These are phyloP conservation scores for Skeletonema tropicum DNA, from an alignment of 108 stramenopile genomes.

Conservation along the genomic window DNA sequence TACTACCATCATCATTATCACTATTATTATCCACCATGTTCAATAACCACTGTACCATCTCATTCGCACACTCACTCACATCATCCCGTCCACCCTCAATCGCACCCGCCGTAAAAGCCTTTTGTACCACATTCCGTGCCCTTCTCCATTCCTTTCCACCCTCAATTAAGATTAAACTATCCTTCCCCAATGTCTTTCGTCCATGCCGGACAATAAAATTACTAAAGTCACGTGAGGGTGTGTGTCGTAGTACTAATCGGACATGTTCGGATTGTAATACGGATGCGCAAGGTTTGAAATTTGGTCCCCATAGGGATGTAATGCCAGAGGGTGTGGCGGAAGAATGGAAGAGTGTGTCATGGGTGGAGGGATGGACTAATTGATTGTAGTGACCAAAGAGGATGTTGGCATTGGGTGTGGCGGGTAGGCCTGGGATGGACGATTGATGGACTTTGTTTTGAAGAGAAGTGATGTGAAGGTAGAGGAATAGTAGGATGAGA, in stretches of 20 bases:
- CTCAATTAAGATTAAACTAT: constrained; percentile 29
- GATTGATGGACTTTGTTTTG: not conserved
- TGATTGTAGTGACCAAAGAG: constrained; percentile 17
- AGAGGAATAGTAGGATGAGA: not conserved
- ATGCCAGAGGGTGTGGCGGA: constrained; percentile 24
- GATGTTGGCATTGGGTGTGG: constrained; percentile 5
- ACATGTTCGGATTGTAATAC: constrained; percentile 24
- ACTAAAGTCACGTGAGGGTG: constrained; percentile 17
- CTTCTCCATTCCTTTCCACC: constrained; percentile 21
- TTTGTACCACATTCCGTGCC: constrained; percentile 8
- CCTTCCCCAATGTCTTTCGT: constrained; percentile 23
- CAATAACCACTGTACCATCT: constrained; percentile 21
- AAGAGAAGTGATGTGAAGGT: not conserved
- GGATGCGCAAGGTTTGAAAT: not conserved
- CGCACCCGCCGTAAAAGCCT: constrained; percentile 19
- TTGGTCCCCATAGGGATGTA: constrained; percentile 13
- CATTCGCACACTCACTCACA: constrained; percentile 11
- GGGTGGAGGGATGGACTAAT: constrained; percentile 3
- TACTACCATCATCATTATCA: too few relatives aligned
- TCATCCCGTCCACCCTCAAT: constrained; percentile 3
- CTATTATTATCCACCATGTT: too few relatives aligned
- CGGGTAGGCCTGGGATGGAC: not conserved
- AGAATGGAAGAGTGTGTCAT: not conserved
- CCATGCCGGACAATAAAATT: constrained; percentile 24
- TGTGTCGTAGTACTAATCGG: constrained; percentile 17